A percentile compares a stretch with the other conserved stretches of the same genome.
These are phyloP conservation scores for Fragaria ananassa DNA, from an alignment of 306 rosid species.

Conservation along the genomic window DNA sequence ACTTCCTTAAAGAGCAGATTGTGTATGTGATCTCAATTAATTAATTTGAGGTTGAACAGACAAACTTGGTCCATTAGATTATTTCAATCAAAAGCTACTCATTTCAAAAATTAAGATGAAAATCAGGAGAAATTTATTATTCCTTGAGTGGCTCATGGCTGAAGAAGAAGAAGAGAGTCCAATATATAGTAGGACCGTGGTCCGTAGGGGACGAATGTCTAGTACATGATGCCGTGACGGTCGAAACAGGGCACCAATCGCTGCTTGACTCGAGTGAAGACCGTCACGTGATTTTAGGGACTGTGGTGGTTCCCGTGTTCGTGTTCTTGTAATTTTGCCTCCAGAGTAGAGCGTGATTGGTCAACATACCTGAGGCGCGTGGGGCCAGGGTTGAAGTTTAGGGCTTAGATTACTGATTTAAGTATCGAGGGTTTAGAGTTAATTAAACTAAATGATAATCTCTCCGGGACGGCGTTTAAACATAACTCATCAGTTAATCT, in stretches of 20 bases:
- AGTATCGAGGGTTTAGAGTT: neutral
- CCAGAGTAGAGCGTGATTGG: neutral
- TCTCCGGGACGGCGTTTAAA: neutral
- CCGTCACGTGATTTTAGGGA: neutral
- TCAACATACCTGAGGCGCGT: neutral
- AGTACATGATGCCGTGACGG: neutral
- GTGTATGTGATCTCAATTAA: neutral
- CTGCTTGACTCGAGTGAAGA: neutral
- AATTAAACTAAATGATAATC: neutral
- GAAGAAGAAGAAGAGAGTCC: neutral
- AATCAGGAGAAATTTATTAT: neutral
- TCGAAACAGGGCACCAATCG: neutral
- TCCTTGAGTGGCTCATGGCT: conserved; percentile 36
- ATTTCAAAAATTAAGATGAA: neutral
- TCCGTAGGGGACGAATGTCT: neutral
- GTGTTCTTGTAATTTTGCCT: neutral
- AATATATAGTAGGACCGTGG: neutral
- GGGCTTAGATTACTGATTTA: neutral
- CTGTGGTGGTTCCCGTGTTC: neutral
- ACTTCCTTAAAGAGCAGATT: neutral
- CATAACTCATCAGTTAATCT: neutral
- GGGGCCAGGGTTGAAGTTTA: neutral
- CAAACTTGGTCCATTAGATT: neutral
- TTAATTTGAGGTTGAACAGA: neutral
- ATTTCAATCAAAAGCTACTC: neutral